A percentile compares a stretch with the other conserved stretches of the same genome.
These are phyloP conservation scores for Chalaropsis thielavioides DNA, from an alignment of 2,329 filamentous ascomycete genomes.

Conservation along the genomic window DNA sequence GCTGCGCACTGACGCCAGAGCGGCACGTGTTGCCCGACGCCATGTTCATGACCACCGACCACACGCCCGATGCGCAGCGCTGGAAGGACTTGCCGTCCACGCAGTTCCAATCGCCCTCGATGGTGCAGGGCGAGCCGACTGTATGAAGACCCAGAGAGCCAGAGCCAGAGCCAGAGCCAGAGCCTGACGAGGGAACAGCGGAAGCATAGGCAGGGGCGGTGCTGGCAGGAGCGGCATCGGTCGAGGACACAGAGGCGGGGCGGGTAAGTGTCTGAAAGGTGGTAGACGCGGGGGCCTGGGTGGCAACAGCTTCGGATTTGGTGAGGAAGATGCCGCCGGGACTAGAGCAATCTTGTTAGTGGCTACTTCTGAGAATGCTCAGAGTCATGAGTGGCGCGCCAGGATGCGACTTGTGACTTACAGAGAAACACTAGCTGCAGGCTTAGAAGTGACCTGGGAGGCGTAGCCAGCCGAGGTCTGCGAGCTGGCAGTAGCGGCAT, in stretches of 20 bases:
- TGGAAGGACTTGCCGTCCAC: constrained; percentile 41
- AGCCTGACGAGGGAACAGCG: constrained; percentile 17
- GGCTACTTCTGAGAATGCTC: not conserved
- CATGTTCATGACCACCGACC: constrained; percentile 36
- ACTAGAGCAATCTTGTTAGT: constrained; percentile 20
- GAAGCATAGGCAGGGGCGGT: constrained; percentile 21
- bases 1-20: constrained; percentile 20
- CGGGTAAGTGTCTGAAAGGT: constrained; percentile 21
- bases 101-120: constrained; percentile 46
- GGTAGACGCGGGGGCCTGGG: constrained; percentile 19
- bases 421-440: constrained; percentile 18
- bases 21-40: constrained; percentile 40
- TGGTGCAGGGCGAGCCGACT: constrained; percentile 32
- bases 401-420: constrained; percentile 21
- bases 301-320: constrained; percentile 9
- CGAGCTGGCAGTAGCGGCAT: not conserved
- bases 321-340: constrained; percentile 32
- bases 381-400: too few relatives aligned
- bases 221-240: constrained; percentile 22
- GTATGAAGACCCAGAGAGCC: constrained; percentile 22
- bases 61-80: constrained; percentile 45
- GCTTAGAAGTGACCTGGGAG: constrained; percentile 18
- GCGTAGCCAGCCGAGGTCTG: not conserved
- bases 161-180: constrained; percentile 18
- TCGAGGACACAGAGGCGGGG: constrained; percentile 27